Evolutionary conservation across 495 filamentous ascomycete species (phyloP), one percentile per base, ranked within the genome.

Genomic region (Aspergillus indologenus): DNA sequence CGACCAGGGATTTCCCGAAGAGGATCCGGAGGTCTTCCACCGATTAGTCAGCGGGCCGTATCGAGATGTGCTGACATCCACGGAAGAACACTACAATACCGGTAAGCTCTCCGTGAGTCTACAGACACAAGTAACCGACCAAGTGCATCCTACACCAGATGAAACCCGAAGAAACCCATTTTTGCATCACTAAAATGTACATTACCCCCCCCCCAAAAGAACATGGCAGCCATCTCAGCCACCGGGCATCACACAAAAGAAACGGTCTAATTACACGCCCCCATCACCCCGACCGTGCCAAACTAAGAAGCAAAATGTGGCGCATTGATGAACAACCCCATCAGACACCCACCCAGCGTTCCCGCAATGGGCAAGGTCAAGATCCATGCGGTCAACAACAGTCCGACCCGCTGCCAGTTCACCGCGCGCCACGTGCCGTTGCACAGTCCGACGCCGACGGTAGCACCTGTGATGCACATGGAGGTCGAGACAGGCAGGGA

Each of bases 291-390:
- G n/a, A 54, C 6, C 5, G 47, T 11, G 21, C 12, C 7, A 29
- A 46, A 31, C 24, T 42, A 58, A n/a, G 48, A 59, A 20, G 21
- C 26, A 23, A 83, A 85, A 55, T 83, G 80, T 51, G 84, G 84
- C 12, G 84, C 79, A 51, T 87, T 87, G 17, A 87, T 58, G 43
- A 83, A 69, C n/a, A 88, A 53, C 6, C 81, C 84, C 83, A 86
- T 87, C 21, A 86, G 58, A n/a, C 78, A 61, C 15, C 85, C 85
- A 23, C 72, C 81, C 21, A 88, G 60, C 29, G 79, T 83, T 19
- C 83, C 85, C 12, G 85, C 82, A 57, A 85, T 75, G 9, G 85
- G 85, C 34, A 88, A 81, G 0, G 85, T 88, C 62, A 81, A 65
- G 61, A 87, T 77, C 85, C 85, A 87, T n/a, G 75, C 77, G 31